phyloP scores from a whole-genome alignment of 148 eudicot species.

The Cornus suecica region DNA sequence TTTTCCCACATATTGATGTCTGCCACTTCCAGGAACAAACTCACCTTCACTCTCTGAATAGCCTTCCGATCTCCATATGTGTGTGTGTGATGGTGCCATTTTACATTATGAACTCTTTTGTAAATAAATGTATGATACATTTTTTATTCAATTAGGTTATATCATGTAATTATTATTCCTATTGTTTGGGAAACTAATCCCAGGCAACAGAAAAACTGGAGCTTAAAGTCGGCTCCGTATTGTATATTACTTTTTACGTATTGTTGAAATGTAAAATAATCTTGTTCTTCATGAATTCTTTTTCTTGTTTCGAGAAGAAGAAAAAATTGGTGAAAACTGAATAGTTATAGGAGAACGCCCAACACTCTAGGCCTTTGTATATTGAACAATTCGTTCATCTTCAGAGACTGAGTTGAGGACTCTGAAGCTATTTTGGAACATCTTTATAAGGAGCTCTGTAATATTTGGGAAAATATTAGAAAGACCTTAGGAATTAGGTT shows the following conservation, averaged over 20 bases:
- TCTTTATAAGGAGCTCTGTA: no score
- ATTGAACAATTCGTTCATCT: no score
- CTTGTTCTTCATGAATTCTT: no score
- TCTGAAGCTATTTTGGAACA: no score
- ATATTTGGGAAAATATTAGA: no score
- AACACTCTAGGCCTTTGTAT: no score
- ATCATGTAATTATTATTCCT: background rate
- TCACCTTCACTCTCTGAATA: background rate
- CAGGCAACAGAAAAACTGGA: background rate
- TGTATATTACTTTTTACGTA: background rate
- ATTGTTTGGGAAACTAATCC: background rate
- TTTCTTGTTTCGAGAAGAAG: no score
- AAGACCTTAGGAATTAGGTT: no score
- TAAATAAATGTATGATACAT: conserved; percentile 5
- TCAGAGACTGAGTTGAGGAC: no score
- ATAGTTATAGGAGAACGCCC: no score
- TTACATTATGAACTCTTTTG: background rate
- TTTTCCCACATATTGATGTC: background rate
- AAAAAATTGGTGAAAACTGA: no score
- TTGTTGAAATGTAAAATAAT: no score
- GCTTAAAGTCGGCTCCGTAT: background rate
- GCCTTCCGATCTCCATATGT: conserved; percentile 4
- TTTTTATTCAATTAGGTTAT: conserved; percentile 3
- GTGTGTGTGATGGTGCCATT: background rate
- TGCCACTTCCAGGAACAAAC: conserved; percentile 16